phyloP scores from a whole-genome alignment of 2,329 filamentous ascomycete genomes.

The Epicoccum sorghinum region DNA sequence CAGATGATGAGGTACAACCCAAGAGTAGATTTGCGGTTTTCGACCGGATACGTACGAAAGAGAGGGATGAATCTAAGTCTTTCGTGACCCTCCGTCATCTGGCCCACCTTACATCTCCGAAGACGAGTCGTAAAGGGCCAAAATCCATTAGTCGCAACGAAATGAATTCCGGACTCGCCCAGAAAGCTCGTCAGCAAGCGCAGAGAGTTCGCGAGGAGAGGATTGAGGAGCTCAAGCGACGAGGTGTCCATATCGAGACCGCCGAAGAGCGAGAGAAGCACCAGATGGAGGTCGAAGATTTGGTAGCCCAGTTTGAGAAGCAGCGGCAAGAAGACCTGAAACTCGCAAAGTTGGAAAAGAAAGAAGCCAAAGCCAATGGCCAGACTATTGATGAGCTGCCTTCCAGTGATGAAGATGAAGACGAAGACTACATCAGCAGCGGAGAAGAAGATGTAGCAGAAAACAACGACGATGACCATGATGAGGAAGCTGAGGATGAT shows the following conservation, averaged over 20 bases:
- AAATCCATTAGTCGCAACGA: slow-evolving; percentile 71
- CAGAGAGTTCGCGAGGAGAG: slow-evolving; percentile 76
- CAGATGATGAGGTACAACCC: slow-evolving; percentile 68
- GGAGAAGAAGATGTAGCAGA: slow-evolving; percentile 55
- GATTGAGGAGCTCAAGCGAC: slow-evolving; percentile 76
- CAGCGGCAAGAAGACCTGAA: slow-evolving; percentile 80
- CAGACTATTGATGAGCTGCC: slow-evolving; percentile 52
- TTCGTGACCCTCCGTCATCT: slow-evolving; percentile 74
- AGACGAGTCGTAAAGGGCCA: slow-evolving; percentile 51
- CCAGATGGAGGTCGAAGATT: slow-evolving; percentile 82
- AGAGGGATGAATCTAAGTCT: slow-evolving; percentile 66
- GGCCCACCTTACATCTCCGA: slow-evolving; percentile 72
- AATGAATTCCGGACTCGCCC: slow-evolving; percentile 70
- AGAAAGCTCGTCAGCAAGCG: slow-evolving; percentile 80
- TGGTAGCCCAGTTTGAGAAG: slow-evolving; percentile 71
- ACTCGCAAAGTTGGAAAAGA: slow-evolving; percentile 78
- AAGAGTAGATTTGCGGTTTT: slow-evolving; percentile 61
- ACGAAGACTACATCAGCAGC: slow-evolving; percentile 55
- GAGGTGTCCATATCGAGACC: slow-evolving; percentile 81
- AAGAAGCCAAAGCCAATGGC: slow-evolving; percentile 68
- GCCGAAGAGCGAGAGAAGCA: slow-evolving; percentile 85
- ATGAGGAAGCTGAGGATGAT: slow-evolving; percentile 36
- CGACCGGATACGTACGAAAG: slow-evolving; percentile 68
- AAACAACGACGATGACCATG: slow-evolving; percentile 46
- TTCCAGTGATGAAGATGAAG: slow-evolving; percentile 62